phyloP scores from a whole-genome alignment of 805 yeast genomes.

The Brettanomyces custersianus region DNA sequence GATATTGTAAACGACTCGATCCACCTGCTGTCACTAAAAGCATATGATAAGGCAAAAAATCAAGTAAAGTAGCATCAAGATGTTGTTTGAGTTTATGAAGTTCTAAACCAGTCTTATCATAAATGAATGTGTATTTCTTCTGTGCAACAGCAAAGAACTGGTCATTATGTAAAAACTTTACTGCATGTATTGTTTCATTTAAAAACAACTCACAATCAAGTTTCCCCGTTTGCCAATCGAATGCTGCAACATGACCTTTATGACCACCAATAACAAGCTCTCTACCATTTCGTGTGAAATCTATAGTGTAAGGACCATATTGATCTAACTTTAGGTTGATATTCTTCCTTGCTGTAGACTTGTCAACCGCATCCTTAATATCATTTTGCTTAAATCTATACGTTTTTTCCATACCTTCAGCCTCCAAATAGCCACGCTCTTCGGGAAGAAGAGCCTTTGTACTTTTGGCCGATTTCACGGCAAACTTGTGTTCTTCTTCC shows the following conservation, averaged over 20 bases:
- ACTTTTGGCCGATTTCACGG: conserved; percentile 74
- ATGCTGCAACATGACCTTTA: conserved; percentile 91
- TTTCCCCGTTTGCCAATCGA: conserved; percentile 89
- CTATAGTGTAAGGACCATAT: conserved; percentile 79
- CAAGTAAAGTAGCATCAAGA: conserved; percentile 72
- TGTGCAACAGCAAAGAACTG: conserved; percentile 96
- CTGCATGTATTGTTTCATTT: conserved; percentile 85
- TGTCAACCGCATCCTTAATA: conserved; percentile 67
- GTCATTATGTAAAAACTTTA: conserved; percentile 83
- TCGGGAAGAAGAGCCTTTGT: conserved; percentile 83
- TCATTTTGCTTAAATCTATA: conserved; percentile 78
- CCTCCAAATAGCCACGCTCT: conserved; percentile 78
- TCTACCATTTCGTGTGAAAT: conserved; percentile 84
- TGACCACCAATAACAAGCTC: conserved; percentile 76
- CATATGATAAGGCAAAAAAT: conserved; percentile 89
- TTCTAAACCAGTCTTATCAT: conserved; percentile 87
- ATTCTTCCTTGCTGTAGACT: conserved; percentile 62
- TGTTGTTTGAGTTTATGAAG: conserved; percentile 87
- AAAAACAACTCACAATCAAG: conserved; percentile 75
- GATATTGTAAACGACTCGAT: conserved; percentile 82
- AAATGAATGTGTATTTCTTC: conserved; percentile 85
- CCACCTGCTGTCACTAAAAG: conserved; percentile 82
- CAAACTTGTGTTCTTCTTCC: conserved; percentile 67
- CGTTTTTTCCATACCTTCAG: conserved; percentile 94
- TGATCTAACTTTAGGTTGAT: conserved; percentile 65